Percentiles rank a stretch among this genome's conserved stretches.
phyloP scores from a whole-genome alignment of 2,329 filamentous ascomycete genomes.

The Aureobasidium sp. region DNA sequence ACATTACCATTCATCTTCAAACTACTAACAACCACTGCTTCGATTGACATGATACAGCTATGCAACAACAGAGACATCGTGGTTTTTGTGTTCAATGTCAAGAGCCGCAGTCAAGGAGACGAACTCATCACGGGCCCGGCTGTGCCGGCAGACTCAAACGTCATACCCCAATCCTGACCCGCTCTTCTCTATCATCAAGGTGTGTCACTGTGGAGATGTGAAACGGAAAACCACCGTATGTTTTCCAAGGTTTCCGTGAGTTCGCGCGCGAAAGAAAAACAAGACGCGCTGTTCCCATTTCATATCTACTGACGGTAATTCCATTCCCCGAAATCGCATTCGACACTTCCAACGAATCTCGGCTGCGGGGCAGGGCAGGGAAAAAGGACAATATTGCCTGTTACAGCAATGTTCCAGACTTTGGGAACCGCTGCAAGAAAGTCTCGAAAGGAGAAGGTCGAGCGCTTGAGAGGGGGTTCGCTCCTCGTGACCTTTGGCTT shows the following conservation, averaged over 20 bases:
- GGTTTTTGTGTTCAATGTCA: neutral
- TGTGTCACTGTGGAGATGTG: neutral
- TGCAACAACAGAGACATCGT: neutral
- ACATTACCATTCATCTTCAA: neutral
- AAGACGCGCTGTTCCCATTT: neutral
- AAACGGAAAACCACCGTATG: neutral
- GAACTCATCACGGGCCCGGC: conserved; percentile 12
- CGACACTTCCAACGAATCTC: no score
- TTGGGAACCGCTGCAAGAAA: no score
- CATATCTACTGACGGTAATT: neutral
- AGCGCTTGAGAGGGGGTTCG: neutral
- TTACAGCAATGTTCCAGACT: neutral
- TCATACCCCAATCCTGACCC: neutral
- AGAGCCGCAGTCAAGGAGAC: conserved; percentile 35
- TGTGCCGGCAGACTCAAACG: neutral
- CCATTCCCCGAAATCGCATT: neutral
- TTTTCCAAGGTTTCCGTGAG: neutral
- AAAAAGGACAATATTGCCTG: neutral
- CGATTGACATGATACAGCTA: neutral
- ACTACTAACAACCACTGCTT: neutral
- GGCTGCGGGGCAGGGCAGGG: neutral
- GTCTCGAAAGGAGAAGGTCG: neutral
- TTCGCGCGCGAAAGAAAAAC: neutral
- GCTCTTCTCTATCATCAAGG: neutral
- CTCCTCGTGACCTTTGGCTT: neutral